phyloP scores from a whole-genome alignment of 1,284 basidiomycete species.

The Leccinum huronense region DNA sequence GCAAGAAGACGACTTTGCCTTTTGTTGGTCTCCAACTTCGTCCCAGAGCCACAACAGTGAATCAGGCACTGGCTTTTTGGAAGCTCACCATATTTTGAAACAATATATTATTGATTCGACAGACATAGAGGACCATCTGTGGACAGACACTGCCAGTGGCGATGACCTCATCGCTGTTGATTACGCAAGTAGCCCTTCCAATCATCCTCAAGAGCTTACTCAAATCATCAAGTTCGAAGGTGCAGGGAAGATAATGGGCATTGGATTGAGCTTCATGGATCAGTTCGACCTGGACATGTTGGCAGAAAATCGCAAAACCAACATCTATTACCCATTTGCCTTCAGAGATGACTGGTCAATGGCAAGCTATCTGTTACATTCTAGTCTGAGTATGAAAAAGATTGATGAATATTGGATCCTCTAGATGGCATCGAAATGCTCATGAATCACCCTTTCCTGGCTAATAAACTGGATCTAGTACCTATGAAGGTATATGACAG shows the following conservation, averaged over 20 bases:
- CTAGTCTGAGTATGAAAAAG: background rate
- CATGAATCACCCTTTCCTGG: background rate
- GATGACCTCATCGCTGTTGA: no score
- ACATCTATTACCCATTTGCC: background rate
- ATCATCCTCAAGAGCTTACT: background rate
- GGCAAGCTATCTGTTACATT: background rate
- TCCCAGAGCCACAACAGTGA: background rate
- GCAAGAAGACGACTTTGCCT: background rate
- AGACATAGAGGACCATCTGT: no score
- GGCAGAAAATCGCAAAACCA: background rate
- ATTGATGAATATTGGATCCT: background rate
- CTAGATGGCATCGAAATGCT: background rate
- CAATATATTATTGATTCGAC: no score
- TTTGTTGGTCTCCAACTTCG: background rate
- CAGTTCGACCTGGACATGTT: background rate
- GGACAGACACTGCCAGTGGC: no score
- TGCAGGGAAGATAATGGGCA: background rate
- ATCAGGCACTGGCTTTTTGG: background rate
- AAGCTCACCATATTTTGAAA: background rate
- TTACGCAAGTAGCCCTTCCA: background rate
- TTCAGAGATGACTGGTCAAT: background rate
- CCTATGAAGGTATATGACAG: background rate
- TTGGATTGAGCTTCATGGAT: background rate
- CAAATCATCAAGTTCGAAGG: background rate
- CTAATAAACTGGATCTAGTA: background rate